Conservation (phyloP, 768 basidiomycete genomes). For the Amanita polypyramis region DNA sequence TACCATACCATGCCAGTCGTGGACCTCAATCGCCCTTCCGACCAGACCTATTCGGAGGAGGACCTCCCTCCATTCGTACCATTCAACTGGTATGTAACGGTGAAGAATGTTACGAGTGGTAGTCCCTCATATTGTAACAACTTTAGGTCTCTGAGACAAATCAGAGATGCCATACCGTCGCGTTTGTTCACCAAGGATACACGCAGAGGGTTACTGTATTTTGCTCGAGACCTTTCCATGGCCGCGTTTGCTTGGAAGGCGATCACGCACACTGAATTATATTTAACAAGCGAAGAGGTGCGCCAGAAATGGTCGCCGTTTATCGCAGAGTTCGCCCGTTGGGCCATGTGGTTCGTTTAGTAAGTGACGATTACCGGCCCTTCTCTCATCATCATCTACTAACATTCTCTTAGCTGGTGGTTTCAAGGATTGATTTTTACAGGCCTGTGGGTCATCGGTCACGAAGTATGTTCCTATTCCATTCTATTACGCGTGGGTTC, state of each 20-base stretch:
- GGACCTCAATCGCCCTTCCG: background rate
- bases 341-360: constrained; percentile 38
- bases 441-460: constrained; percentile 51
- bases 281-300: constrained; percentile 18
- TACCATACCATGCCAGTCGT: background rate
- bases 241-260: constrained; percentile 31
- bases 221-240: constrained; percentile 35
- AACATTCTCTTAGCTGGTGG: constrained; percentile 35
- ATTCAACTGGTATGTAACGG: constrained; percentile 31
- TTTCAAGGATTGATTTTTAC: constrained; percentile 51
- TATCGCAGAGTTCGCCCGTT: constrained; percentile 27
- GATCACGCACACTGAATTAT: constrained; percentile 34
- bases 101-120: background rate
- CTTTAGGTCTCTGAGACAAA: constrained; percentile 37
- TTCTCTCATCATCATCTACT: background rate
- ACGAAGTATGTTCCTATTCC: constrained; percentile 29
- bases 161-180: constrained; percentile 37
- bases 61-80: constrained; percentile 32
- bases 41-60: constrained; percentile 25
- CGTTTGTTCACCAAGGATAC: constrained; percentile 35
- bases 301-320: constrained; percentile 20
- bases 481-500: background rate
- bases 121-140: background rate
- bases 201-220: constrained; percentile 26
- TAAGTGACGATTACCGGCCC: constrained; percentile 16